These are phyloP conservation scores for Tulasnella sp. DNA, from an alignment of 768 basidiomycete genomes.

Conservation along the genomic window DNA sequence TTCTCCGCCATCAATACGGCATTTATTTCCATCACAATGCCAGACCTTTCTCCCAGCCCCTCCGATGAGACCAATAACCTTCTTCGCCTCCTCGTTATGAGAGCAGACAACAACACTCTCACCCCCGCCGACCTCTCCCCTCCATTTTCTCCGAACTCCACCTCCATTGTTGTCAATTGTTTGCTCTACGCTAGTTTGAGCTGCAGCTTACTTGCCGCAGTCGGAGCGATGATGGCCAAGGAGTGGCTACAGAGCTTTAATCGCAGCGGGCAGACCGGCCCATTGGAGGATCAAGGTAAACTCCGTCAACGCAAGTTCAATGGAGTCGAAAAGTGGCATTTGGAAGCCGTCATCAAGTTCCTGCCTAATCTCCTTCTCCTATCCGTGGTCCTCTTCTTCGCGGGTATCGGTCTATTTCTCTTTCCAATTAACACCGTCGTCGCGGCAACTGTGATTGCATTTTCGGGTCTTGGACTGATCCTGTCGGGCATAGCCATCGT, in stretches of 20 bases:
- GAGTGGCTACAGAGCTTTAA: slow-evolving; percentile 5
- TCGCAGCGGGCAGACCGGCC: slow-evolving; percentile 4
- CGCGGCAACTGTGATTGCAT: background rate
- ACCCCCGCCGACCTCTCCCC: too few relatives aligned
- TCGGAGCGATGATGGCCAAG: background rate
- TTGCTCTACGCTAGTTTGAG: too few relatives aligned
- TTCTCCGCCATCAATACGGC: too few relatives aligned
- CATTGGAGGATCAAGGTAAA: background rate
- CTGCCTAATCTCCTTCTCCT: slow-evolving; percentile 1
- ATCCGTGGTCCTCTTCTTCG: background rate
- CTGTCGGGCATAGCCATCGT: background rate
- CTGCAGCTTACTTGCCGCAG: too few relatives aligned
- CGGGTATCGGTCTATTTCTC: background rate
- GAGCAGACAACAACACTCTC: too few relatives aligned
- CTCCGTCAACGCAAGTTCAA: background rate
- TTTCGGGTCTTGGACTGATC: background rate
- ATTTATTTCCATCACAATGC: too few relatives aligned
- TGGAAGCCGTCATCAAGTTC: background rate
- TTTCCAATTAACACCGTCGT: slow-evolving; percentile 4
- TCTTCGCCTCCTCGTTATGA: too few relatives aligned
- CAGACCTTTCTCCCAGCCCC: too few relatives aligned
- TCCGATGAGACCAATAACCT: too few relatives aligned
- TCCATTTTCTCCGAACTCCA: too few relatives aligned
- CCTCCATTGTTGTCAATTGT: too few relatives aligned
- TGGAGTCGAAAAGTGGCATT: background rate